phyloP scores from a whole-genome alignment of 2,329 filamentous ascomycete genomes.

The Bipolaris zeicola region DNA sequence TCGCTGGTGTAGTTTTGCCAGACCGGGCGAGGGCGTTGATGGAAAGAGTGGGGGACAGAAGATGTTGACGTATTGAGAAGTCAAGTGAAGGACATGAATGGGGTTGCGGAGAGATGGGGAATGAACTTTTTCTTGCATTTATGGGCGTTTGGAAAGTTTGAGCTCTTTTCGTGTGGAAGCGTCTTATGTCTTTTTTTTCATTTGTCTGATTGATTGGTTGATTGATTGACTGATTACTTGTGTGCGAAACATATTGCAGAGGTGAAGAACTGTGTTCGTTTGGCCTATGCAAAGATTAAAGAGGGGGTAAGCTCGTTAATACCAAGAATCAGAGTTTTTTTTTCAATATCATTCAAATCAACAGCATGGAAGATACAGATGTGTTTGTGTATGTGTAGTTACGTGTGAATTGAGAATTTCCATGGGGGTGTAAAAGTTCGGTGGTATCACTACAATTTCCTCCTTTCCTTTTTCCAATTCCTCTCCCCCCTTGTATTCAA shows the following conservation, averaged over 20 bases:
- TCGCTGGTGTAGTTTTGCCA: conserved; percentile 86
- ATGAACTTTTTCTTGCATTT: background rate
- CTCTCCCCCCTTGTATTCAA: too few species aligned
- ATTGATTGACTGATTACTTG: background rate
- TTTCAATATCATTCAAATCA: background rate
- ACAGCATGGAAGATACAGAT: background rate
- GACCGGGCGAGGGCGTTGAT: conserved; percentile 58
- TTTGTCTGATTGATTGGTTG: background rate
- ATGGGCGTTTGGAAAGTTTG: background rate
- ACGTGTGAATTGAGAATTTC: background rate
- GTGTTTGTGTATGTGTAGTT: background rate
- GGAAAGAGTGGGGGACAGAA: conserved; percentile 43
- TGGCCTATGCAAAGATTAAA: background rate
- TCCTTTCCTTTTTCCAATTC: background rate
- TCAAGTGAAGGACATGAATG: background rate
- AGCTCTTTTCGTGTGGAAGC: background rate
- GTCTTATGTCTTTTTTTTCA: background rate
- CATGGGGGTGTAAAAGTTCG: background rate
- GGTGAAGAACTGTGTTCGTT: background rate
- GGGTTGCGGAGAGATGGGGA: background rate
- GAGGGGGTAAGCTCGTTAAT: background rate
- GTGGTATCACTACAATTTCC: background rate
- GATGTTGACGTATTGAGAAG: conserved; percentile 44
- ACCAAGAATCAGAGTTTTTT: background rate
- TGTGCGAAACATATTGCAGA: background rate